Base-by-base conservation (phyloP, 495 filamentous ascomycete species). In the Chaetomidium leptoderma region DNA sequence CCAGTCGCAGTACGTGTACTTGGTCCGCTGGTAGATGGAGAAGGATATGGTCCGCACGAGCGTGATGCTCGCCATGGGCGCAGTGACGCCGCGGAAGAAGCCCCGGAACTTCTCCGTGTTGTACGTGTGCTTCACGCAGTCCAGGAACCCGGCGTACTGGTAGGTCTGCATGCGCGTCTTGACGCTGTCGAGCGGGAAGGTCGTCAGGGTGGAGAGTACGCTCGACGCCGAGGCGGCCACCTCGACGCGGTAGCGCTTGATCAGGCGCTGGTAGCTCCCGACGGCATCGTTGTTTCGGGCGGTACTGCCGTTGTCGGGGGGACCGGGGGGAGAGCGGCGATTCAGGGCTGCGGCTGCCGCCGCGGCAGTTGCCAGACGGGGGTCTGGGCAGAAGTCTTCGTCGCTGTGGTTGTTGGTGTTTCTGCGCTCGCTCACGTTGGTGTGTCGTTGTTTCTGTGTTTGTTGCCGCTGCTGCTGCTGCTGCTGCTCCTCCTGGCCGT, bases 11-110 rank as follows among this genome's bases (percentile, higher is more conserved):
- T 92, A 86, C 11, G 75, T 72, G 70, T 90, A 83, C 73, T 96
- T 96, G 37, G 89, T 86, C 36, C 79, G 80, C 70, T 91, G 89
- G 75, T 97, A 97, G 53, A 92, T 87, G 33, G 90, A 92, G 68
- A 97, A 96, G n/a, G 89, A 93, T 49, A 95, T 80, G 19, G 92
- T 93, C 35, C 92, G 85, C 53, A 96, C 91, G 47, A 90, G 79
- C 9, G 92, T 96, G 48, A 97, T 88, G 75, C 89, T 93, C 19
- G 83, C 83, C 67, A 97, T 78, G 32, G 92, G 92, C 47, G 90
- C 88, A 35, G 86, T 80, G 60, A 86, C 83, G 86, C 87, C 88
- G 62, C 89, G 80, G 76, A 88, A 92, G 75, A 92, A 92, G 7
- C 87, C 88, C 63, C 82, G 76, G 42, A 85, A 68, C 26, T 86